Evolutionary conservation across 2,329 filamentous ascomycete genomes (phyloP).

Genomic region (Cadophora sp.): DNA sequence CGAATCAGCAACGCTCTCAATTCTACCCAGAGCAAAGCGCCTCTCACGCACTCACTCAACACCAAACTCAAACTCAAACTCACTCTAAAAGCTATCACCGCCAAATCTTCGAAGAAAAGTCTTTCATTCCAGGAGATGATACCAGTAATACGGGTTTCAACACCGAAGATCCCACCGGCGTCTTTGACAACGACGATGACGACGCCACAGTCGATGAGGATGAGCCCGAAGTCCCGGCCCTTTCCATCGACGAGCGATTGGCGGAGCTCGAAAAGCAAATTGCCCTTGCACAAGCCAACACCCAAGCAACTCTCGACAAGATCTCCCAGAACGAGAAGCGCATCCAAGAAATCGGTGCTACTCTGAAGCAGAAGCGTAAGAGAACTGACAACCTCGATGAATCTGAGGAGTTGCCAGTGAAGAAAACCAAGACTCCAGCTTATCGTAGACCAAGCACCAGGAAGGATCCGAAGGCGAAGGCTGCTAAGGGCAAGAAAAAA

Average conservation of each 20-base stretch:
- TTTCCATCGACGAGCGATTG: background rate
- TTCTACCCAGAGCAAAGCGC: background rate
- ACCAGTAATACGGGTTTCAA: background rate
- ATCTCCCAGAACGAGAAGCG: background rate
- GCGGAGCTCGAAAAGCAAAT: background rate
- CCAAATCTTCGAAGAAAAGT: background rate
- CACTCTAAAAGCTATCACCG: background rate
- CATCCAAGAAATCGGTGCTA: constrained; percentile 1
- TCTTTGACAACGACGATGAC: background rate
- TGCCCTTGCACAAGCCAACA: background rate
- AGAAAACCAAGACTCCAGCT: background rate
- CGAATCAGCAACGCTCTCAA: background rate
- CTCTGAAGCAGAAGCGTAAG: constrained; percentile 3
- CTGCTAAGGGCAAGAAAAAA: background rate
- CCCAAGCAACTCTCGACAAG: background rate
- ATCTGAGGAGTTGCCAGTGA: background rate
- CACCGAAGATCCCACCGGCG: background rate
- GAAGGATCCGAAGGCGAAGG: background rate
- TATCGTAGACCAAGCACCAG: constrained; percentile 10
- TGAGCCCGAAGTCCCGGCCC: background rate
- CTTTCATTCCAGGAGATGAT: background rate
- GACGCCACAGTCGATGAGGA: background rate
- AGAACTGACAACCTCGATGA: background rate
- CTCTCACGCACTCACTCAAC: background rate
- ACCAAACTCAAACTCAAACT: background rate